These are phyloP conservation scores for Coemansia sp. DNA, from an alignment of 192 early-diverging fungal species.

Conservation along the genomic window DNA sequence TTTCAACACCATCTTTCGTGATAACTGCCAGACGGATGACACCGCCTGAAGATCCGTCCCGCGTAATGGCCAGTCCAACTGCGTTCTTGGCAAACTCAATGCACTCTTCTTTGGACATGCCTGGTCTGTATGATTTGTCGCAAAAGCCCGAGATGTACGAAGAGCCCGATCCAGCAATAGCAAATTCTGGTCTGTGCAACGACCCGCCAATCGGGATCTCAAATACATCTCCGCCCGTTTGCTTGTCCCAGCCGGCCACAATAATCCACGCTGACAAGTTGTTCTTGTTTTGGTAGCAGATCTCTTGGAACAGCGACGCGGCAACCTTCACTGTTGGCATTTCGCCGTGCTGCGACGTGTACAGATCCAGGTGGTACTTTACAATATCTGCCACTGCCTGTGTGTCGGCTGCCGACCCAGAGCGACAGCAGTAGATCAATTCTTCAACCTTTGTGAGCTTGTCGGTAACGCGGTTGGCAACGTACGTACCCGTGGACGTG, in stretches of 20 bases:
- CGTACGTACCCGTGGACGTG: slow-evolving; percentile 93
- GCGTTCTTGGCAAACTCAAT: slow-evolving; percentile 94
- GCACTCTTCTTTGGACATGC: slow-evolving; percentile 85
- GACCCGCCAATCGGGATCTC: slow-evolving; percentile 91
- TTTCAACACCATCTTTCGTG: slow-evolving; percentile 84
- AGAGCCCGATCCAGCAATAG: slow-evolving; percentile 94
- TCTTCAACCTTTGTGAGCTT: slow-evolving; percentile 97
- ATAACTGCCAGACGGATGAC: slow-evolving; percentile 93
- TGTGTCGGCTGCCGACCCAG: slow-evolving; percentile 97
- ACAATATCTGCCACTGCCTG: slow-evolving; percentile 98
- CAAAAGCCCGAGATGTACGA: slow-evolving; percentile 99
- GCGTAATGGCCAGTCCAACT: slow-evolving; percentile 87
- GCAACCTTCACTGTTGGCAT: slow-evolving; percentile 84
- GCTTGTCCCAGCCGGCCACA: slow-evolving; percentile 95
- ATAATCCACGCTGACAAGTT: slow-evolving; percentile 89
- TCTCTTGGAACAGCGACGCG: slow-evolving; percentile 88
- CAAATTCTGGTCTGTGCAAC: slow-evolving; percentile 86
- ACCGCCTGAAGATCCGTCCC: slow-evolving; percentile 97
- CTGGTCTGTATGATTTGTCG: slow-evolving; percentile 77
- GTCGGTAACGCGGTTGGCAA: slow-evolving; percentile 97
- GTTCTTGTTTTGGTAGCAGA: slow-evolving; percentile 95
- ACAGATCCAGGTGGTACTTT: slow-evolving; percentile 92
- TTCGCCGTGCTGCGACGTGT: slow-evolving; percentile 81
- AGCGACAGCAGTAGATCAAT: slow-evolving; percentile 95
- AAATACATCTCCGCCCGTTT: slow-evolving; percentile 85